Evolutionary conservation across 768 basidiomycete species (phyloP).

Genomic region (Leccinum barrowsii): DNA sequence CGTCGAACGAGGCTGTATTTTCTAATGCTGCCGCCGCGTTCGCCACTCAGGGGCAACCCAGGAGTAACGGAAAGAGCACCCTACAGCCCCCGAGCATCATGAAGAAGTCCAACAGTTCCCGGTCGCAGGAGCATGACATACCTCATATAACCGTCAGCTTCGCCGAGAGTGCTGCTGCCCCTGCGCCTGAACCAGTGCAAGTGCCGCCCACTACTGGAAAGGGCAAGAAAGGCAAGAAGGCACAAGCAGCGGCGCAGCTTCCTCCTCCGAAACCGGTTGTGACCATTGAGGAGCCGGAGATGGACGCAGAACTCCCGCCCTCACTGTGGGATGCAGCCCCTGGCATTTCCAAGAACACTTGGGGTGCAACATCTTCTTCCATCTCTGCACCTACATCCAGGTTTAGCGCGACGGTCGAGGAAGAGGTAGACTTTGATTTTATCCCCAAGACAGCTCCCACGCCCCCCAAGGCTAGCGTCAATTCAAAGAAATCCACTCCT

Average conservation of each 20-base stretch:
- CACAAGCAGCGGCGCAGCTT: slow-evolving; percentile 10
- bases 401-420: slow-evolving; percentile 2
- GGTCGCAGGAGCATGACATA: slow-evolving; percentile 25
- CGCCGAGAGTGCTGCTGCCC: slow-evolving; percentile 5
- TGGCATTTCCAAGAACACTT: slow-evolving; percentile 8
- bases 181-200: slow-evolving; percentile 9
- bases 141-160: slow-evolving; percentile 28
- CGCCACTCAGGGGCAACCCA: slow-evolving; percentile 8
- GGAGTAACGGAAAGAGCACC: slow-evolving; percentile 2
- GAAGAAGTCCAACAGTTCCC: slow-evolving; percentile 28
- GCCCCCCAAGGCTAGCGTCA: slow-evolving; percentile 4
- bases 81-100: slow-evolving; percentile 20
- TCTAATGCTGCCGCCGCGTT: slow-evolving; percentile 20
- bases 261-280: slow-evolving; percentile 13
- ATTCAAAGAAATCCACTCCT: slow-evolving; percentile 11
- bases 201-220: slow-evolving; percentile 7
- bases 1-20: slow-evolving; percentile 25
- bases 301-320: slow-evolving; percentile 21
- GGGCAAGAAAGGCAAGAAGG: slow-evolving; percentile 28
- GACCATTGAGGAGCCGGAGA: slow-evolving; percentile 16
- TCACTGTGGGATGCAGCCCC: slow-evolving; percentile 19
- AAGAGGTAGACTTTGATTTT: slow-evolving; percentile 5
- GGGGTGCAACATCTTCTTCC: slow-evolving; percentile 6
- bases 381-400: slow-evolving; percentile 4
- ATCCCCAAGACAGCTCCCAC: neutral